Evolutionary conservation across 73 alveolate species (phyloP), one percentile per base, ranked within the genome.

Genomic region (Blepharisma stoltei): DNA sequence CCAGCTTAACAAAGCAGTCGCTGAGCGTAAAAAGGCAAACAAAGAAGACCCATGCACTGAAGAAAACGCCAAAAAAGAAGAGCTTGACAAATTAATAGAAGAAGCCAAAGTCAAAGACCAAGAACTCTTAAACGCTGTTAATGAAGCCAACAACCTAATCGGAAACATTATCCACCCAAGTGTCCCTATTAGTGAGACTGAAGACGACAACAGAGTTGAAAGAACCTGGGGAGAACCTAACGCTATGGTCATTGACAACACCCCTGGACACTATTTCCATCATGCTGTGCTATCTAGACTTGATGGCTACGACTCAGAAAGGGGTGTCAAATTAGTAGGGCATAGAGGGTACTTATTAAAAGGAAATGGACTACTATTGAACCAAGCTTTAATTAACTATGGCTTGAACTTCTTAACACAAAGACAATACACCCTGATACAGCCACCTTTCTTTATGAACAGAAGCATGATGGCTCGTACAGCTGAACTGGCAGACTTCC

Each of bases 401-500:
- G 99, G 99, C 76, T 67, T 92, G 14, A 75, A 77, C 70, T 97
- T 95, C 95, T 88, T 97, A 41, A 77, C 88, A 37, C 80, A 87
- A 46, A 92, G 91, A 85, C 98, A 97, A 43, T 97, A 97, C 90
- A 46, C 65, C 25, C 92, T 91, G 25, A 86, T 97, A 69, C 95
- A 97, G 89, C 99, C 99, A 5, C 99, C 99, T n/a, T 97, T 86
- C 96, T 96, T 97, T 92, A 97, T 97, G 99, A 97, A 93, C 84
- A 90, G 94, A 89, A 92, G 90, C 68, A 85, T 92, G 67, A 97
- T 97, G 99, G 97, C 96, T 54, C 95, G 92, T 77, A 95, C 99
- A 21, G 98, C 99, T 25, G 96, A 97, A 81, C 87, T 97, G 67
- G 95, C 98, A 14, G 99, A 97, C 84, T 97, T 96, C 81, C 99